Percentiles rank a stretch among this genome's conserved stretches.
Conservation (phyloP, 2,329 filamentous ascomycete species). For the Aspergillus tubingensis region DNA sequence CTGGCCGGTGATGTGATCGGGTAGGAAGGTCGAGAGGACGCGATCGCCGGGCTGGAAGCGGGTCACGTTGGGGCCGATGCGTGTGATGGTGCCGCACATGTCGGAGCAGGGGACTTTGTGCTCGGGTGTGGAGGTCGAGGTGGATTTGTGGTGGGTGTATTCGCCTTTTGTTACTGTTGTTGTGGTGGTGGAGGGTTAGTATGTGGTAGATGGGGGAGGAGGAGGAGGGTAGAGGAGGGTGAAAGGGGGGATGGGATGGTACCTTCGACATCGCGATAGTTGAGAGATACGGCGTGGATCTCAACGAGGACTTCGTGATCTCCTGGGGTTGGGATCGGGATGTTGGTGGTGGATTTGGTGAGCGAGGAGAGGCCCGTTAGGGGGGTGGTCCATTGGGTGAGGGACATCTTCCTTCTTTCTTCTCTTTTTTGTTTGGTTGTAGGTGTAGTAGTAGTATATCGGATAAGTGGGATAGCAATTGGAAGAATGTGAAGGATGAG, state of each 20-base stretch:
- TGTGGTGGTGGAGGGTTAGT: not conserved
- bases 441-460: too few species aligned
- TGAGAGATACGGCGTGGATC: slow-evolving; percentile 55
- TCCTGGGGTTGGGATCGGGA: slow-evolving; percentile 50
- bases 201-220: too few species aligned
- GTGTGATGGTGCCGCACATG: slow-evolving; percentile 65
- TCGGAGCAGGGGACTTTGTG: slow-evolving; percentile 67
- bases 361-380: slow-evolving; percentile 61
- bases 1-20: slow-evolving; percentile 60
- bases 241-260: not conserved
- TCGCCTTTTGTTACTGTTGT: slow-evolving; percentile 45
- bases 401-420: slow-evolving; percentile 2
- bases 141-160: slow-evolving; percentile 65
- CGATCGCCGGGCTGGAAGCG: slow-evolving; percentile 61
- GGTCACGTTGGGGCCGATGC: slow-evolving; percentile 50
- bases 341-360: slow-evolving; percentile 38
- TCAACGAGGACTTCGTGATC: slow-evolving; percentile 57
- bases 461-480: not conserved
- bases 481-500: not conserved
- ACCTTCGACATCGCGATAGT: slow-evolving; percentile 55
- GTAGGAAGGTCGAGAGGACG: slow-evolving; percentile 65
- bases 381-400: slow-evolving; percentile 56
- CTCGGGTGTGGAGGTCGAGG: slow-evolving; percentile 37
- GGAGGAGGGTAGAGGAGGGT: too few species aligned
- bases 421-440: not conserved